A percentile compares a stretch with the other conserved stretches of the same genome.
Conservation (phyloP, 2,329 filamentous ascomycete species). For the Plectosphaerella sp. region DNA sequence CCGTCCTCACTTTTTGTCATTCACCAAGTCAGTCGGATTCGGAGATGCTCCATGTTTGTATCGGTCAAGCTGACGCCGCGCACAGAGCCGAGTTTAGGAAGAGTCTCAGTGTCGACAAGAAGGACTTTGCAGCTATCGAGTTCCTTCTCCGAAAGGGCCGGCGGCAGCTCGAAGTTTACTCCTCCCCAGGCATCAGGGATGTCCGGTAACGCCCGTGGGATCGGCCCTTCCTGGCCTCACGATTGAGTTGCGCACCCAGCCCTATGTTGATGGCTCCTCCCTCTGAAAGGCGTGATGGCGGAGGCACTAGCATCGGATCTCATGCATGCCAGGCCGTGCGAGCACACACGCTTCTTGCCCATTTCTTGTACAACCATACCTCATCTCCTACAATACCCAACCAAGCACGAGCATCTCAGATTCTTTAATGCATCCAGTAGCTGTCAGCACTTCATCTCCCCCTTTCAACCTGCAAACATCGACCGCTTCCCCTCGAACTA, state of each 20-base stretch:
- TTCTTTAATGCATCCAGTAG: not conserved
- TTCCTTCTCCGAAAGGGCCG: slow-evolving; percentile 78
- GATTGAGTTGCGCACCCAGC: too few relatives aligned
- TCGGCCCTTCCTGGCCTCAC: too few relatives aligned
- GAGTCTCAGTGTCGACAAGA: slow-evolving; percentile 65
- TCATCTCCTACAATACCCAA: slow-evolving; percentile 2
- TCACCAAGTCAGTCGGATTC: slow-evolving; percentile 49
- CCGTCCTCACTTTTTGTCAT: slow-evolving; percentile 58
- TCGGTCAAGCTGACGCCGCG: not conserved
- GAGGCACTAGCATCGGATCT: too few relatives aligned
- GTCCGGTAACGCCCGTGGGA: slow-evolving; percentile 38
- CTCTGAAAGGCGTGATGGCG: too few relatives aligned
- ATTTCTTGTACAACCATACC: not conserved
- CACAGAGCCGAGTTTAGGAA: slow-evolving; percentile 72
- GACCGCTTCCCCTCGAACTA: slow-evolving; percentile 28
- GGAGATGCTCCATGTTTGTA: not conserved
- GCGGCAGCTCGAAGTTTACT: slow-evolving; percentile 77
- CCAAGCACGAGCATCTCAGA: not conserved
- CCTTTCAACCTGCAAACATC: slow-evolving; percentile 18
- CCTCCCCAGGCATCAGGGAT: slow-evolving; percentile 75
- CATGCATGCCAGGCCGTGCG: too few relatives aligned
- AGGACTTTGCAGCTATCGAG: slow-evolving; percentile 82
- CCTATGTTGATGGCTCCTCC: too few relatives aligned
- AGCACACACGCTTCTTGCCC: too few relatives aligned
- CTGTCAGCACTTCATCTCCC: slow-evolving; percentile 6